Conservation (phyloP, 2,329 filamentous ascomycete genomes). For the Ophiostoma ulmi region DNA sequence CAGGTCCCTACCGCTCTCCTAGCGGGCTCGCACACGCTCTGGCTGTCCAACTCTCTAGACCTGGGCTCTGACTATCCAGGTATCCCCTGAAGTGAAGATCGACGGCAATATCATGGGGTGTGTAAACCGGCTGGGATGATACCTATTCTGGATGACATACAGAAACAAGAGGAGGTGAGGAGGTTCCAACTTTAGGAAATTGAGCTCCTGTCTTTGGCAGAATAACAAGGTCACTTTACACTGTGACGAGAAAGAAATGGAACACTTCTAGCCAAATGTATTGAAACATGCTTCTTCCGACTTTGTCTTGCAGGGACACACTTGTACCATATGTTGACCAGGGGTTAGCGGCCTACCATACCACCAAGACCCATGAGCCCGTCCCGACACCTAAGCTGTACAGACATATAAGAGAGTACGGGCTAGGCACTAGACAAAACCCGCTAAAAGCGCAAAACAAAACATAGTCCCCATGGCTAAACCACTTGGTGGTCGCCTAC, state of each 20-base stretch:
- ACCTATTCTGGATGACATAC: conserved; percentile 33
- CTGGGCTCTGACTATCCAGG: background rate
- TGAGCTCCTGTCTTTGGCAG: conserved; percentile 28
- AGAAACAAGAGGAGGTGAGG: conserved; percentile 21
- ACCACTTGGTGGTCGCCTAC: conserved; percentile 18
- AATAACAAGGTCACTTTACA: conserved; percentile 13
- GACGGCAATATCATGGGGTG: conserved; percentile 37
- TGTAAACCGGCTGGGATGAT: conserved; percentile 27
- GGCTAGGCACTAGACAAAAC: conserved; percentile 6
- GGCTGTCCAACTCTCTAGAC: background rate
- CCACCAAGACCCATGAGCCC: conserved; percentile 21
- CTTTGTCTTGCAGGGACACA: conserved; percentile 19
- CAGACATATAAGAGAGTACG: conserved; percentile 2
- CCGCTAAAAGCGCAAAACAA: conserved; percentile 1
- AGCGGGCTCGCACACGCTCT: too few relatives aligned
- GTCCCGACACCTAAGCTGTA: conserved; percentile 20
- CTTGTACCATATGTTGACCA: background rate
- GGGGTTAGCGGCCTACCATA: conserved; percentile 11
- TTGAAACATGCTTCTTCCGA: background rate
- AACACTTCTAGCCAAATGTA: background rate
- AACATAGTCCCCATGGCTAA: conserved; percentile 19
- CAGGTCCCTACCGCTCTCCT: background rate
- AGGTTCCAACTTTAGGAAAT: conserved; percentile 32
- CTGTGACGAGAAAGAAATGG: conserved; percentile 11
- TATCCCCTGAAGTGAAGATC: conserved; percentile 31